Base-by-base conservation (phyloP, 73 alveolate genomes). In the Blepharisma japonicum region DNA sequence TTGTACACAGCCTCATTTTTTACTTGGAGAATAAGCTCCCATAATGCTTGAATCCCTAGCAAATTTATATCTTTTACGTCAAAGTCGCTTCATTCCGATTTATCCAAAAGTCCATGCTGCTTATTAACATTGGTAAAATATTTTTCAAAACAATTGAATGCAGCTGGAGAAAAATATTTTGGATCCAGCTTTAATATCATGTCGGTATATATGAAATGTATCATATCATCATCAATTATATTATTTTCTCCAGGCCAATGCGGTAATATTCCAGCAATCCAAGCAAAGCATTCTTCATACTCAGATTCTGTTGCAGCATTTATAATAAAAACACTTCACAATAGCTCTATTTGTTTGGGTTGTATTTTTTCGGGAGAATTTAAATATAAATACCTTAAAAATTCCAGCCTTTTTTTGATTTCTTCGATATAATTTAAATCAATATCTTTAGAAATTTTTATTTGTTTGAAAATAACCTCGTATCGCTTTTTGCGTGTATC, bases 1-100 rank as follows among this genome's bases (percentile, higher is more conserved):
- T 61, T 77, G 55, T 81, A 82, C 0, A 87, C 94, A 6, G 32
- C 71, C 25, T 78, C 55, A 32, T 78, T 68, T 78, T 82, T 87
- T 9, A 91, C 79, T 70, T 86, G 78, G 0, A 87, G 77, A 27
- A 85, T 81, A 42, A 87, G 77, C 66, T 87, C 94, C 94, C 94
- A 87, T 6, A 87, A 70, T 7, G 87, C 85, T 77, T 86, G 88
- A 42, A 86, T 80, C 23, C 94, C 94, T 32, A 86, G 71, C 5
- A 86, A 77, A 25, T 78, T 82, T 8, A 85, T 82, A 45, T 86
- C 94, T 50, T 55, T 68, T 45, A 82, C 90, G 42, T 86, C 94
- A 51, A 77, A 80, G 11, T 85, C 42, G 42, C 42, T 32, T 32
- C 42, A 32, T 32, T 32, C 42, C 3, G 42, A 32, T 3, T 77